Base-by-base conservation (phyloP, 352 stramenopile genomes). In the Globisporangium abappressorium region DNA sequence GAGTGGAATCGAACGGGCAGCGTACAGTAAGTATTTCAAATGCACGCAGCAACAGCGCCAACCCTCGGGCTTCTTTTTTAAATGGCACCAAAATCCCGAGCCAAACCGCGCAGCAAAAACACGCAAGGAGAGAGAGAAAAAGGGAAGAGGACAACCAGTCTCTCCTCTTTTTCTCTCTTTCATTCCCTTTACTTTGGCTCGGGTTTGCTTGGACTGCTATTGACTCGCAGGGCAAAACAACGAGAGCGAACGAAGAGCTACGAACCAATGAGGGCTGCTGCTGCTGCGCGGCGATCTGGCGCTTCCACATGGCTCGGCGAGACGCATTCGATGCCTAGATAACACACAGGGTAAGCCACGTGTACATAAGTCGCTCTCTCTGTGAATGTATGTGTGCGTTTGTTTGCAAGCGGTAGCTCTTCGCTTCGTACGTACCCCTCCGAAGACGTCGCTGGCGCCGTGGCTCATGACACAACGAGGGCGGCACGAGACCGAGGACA, bases 251-350 rank as follows among this genome's bases (percentile, higher is more conserved):
- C 15, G 15, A 22, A 47, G 15, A 20, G 1, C 7, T 47, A 61
- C 53, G 53, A 36, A 63, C 57, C 28, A 47, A 57, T 20, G 20
- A n/a, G 41, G 14, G 15, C 15, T 47, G 12, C 43, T 47, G 12
- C 43, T 75, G 64, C 51, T 79, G 65, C 12, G 78, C 76, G 0
- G 77, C 70, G 55, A 86, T 62, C 58, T 89, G 74, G 14, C 82
- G 78, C 70, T 89, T 91, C 82, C 82, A 91, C 82, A 91, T 91
- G 12, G 76, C 80, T 57, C 82, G 79, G 7, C 80, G 72, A 2
- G 82, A 82, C 20, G 77, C 80, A 49, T 71, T 82, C 5, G 75
- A 84, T 20, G 82, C 82, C 82, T 91, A 51, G 5, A 20, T 8
- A 51, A 20, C 18, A 57, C 1, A 7, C 33, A 15, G 4, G 5